phyloP scores from a whole-genome alignment of 2,329 filamentous ascomycete species.

The Pseudodiploospora longispora region DNA sequence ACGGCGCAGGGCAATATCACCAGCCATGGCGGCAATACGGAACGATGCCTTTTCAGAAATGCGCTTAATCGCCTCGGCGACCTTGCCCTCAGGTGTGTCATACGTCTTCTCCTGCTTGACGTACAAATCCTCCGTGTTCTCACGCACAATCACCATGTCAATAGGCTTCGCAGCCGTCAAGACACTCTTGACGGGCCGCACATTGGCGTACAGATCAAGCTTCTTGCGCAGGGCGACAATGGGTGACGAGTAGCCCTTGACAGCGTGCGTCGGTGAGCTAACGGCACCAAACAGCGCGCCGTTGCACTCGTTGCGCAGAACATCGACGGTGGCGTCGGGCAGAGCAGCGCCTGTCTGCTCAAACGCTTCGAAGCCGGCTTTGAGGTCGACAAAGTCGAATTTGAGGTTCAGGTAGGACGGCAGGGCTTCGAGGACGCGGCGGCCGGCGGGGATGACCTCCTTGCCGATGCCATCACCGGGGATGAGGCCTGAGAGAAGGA shows the following conservation, averaged over 20 bases:
- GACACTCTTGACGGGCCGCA: slow-evolving; percentile 87
- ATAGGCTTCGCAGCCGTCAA: slow-evolving; percentile 59
- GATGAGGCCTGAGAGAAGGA: slow-evolving; percentile 65
- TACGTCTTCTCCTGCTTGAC: slow-evolving; percentile 93
- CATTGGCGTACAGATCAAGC: slow-evolving; percentile 93
- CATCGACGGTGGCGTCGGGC: slow-evolving; percentile 82
- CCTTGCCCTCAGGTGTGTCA: slow-evolving; percentile 66
- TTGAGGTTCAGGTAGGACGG: slow-evolving; percentile 84
- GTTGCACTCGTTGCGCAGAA: slow-evolving; percentile 85
- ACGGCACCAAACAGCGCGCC: slow-evolving; percentile 95
- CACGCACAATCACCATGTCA: slow-evolving; percentile 95
- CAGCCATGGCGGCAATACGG: slow-evolving; percentile 87
- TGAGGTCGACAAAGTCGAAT: slow-evolving; percentile 89
- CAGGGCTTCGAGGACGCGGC: slow-evolving; percentile 84
- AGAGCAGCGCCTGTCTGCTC: slow-evolving; percentile 81
- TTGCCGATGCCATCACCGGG: slow-evolving; percentile 97
- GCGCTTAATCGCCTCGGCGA: slow-evolving; percentile 96
- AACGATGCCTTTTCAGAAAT: slow-evolving; percentile 79
- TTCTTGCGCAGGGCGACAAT: slow-evolving; percentile 95
- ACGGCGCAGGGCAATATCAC: slow-evolving; percentile 83
- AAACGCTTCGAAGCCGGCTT: slow-evolving; percentile 91
- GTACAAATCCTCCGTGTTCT: slow-evolving; percentile 98
- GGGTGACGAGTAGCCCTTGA: slow-evolving; percentile 91
- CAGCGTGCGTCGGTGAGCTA: slow-evolving; percentile 79
- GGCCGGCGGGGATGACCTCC: slow-evolving; percentile 94